phyloP scores from a whole-genome alignment of 129 eudicot species.

The Apium graveolens region DNA sequence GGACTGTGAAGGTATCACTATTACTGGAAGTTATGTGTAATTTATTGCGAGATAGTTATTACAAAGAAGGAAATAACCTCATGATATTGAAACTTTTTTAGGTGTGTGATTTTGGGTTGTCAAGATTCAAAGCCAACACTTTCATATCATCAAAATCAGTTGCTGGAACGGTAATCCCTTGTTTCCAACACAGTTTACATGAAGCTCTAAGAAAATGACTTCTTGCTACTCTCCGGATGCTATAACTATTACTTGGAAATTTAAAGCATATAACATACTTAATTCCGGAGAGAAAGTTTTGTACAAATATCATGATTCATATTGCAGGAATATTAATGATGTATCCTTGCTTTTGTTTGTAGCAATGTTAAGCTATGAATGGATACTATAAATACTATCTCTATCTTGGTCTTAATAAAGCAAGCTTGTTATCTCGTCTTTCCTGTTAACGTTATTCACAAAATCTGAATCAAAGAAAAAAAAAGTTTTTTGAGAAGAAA shows the following conservation, averaged over 20 bases:
- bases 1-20: constrained; percentile 74
- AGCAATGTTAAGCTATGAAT: neutral
- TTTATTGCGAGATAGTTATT: neutral
- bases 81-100: constrained; percentile 14
- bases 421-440: neutral
- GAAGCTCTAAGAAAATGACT: neutral
- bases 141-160: constrained; percentile 92
- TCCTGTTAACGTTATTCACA: neutral
- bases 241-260: neutral
- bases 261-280: neutral
- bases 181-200: constrained; percentile 7
- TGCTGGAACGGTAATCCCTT: constrained; percentile 87
- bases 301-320: neutral
- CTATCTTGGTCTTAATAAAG: neutral
- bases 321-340: neutral
- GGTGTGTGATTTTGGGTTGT: constrained; percentile 99
- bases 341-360: neutral
- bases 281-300: neutral
- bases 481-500: neutral
- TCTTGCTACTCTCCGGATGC: neutral
- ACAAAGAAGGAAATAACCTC: neutral
- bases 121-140: constrained; percentile 87
- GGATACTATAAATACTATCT: neutral
- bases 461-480: neutral
- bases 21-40: neutral